Base-by-base conservation (phyloP, 139 green algal genomes). In the Auxenochlorella pyrenoidosa region DNA sequence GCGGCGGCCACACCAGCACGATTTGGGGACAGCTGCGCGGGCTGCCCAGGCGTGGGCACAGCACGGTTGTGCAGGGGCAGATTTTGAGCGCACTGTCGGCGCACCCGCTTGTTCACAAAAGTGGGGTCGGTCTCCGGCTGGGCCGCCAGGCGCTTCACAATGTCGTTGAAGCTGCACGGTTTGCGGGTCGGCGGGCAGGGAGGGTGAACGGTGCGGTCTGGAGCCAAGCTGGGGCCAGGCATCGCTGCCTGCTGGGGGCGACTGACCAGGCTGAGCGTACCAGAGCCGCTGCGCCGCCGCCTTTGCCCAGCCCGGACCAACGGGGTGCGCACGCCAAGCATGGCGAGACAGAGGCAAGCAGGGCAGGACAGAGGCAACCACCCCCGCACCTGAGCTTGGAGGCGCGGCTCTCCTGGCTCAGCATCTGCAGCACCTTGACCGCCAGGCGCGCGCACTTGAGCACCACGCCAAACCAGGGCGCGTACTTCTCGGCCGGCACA, bases 121-220 rank as follows among this genome's bases (percentile, higher is more conserved):
- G 87, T 92, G 24, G 91, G 75, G 58, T 83, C 84, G 32, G 47
- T 73, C 10, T 88, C 79, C 41, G 88, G 86, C 87, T 90, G 85
- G n/a, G 94, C 90, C 15, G 94, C 91, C 78, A 97, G 76, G 16
- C 89, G 81, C 88, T 93, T 94, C 19, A 96, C 85, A 26, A 98
- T 79, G 89, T 98, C 96, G 54, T 76, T 79, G 79, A 98, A 99
- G 51, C 94, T 97, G 86, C n/a, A n/a, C 98, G 88, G 24, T 87
- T 54, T 54, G 47, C 47, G 47, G 12, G 47, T 6, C 47, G 47
- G 47, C 75, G 63, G 63, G 66, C 38, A 58, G 40, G 72, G 72
- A 13, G 22, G 72, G 18, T 21, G 18, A n/a, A n/a, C n/a, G n/a
- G n/a, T n/a, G n/a, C n/a, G n/a, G n/a, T n/a, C n/a, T n/a, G n/a